Percentiles rank a stretch among this genome's conserved stretches.
Conservation (phyloP, 2,329 filamentous ascomycete species). For the Ascomycota sp. region DNA sequence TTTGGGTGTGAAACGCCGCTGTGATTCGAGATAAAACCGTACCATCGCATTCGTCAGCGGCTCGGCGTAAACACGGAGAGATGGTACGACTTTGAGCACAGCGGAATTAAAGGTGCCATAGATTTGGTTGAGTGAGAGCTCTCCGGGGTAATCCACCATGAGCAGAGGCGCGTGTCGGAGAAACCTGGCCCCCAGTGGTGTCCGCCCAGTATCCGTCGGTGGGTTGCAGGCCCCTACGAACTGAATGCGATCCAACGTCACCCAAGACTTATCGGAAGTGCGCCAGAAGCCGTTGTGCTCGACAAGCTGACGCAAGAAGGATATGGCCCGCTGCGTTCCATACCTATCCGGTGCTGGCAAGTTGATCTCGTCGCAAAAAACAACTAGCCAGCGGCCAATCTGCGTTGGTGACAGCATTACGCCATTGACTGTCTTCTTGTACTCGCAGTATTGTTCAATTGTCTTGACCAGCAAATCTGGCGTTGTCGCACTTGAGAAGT, state of each 20-base stretch:
- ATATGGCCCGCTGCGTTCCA: constrained; percentile 90
- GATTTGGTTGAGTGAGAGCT: constrained; percentile 85
- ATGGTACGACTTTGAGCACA: constrained; percentile 87
- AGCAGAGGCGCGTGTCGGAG: constrained; percentile 91
- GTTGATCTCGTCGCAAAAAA: constrained; percentile 99
- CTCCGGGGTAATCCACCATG: constrained; percentile 98
- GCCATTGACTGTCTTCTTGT: constrained; percentile 94
- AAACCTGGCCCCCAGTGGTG: constrained; percentile 81
- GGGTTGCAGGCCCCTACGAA: constrained; percentile 98
- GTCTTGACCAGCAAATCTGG: constrained; percentile 97
- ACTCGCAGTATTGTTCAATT: constrained; percentile 98
- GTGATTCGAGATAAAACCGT: constrained; percentile 83
- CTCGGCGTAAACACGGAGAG: constrained; percentile 86
- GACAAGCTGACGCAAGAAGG: constrained; percentile 89
- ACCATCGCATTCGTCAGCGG: constrained; percentile 96
- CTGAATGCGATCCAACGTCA: constrained; percentile 90
- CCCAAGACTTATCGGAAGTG: constrained; percentile 93
- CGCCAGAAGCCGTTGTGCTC: constrained; percentile 99
- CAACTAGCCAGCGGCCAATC: constrained; percentile 90
- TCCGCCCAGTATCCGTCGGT: constrained; percentile 90
- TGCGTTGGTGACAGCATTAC: constrained; percentile 91
- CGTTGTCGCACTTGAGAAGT: constrained; percentile 97
- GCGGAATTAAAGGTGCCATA: constrained; percentile 97
- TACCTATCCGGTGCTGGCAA: constrained; percentile 94
- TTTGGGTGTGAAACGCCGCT: constrained; percentile 81